Base-by-base conservation (phyloP, 331 rosid genomes). In the Rosa hybrid region DNA sequence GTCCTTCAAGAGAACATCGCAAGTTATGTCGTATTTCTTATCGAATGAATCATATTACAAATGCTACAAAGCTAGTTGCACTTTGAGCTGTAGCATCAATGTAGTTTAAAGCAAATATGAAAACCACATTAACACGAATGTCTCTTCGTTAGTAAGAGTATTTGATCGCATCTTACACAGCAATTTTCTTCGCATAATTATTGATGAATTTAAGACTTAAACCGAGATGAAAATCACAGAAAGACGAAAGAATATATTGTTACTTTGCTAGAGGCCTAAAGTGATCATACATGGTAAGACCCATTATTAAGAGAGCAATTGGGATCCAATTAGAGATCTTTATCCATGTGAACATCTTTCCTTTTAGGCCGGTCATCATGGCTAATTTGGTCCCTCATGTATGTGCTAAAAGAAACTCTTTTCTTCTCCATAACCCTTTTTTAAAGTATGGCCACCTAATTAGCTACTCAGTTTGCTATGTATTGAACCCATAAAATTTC, bases 331-430 rank as follows among this genome's bases (percentile, higher is more conserved):
- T 27, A 53, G 68, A 45, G 57, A 76, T 76, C 73, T 82, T 60
- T 82, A 57, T 60, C 50, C 81, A 77, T 76, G 80, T 34, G 64
- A 73, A 45, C 41, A 46, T 63, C 20, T 79, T 69, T 44, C 77
- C 42, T 64, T 79, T 59, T 39, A 42, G 62, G 51, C 16, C 77
- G 34, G 49, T 48, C 54, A 75, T 79, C 86, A 75, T 79, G 59
- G 30, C 69, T 48, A 69, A 30, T 74, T 79, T 83, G 75, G 81
- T 74, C 78, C 81, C 86, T 23, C 78, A 2, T 38, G 45, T 6
- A 50, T 68, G 50, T 71, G 49, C 42, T 10, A 21, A 46, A 68
- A 68, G 74, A 39, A 70, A 13, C 74, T 25, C 23, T 77, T 70
- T 70, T 70, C 38, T 27, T 56, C 71, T 60, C 18, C 69, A 0